Base-by-base conservation (phyloP, 1,284 basidiomycete species). In the Ustilago crameri region DNA sequence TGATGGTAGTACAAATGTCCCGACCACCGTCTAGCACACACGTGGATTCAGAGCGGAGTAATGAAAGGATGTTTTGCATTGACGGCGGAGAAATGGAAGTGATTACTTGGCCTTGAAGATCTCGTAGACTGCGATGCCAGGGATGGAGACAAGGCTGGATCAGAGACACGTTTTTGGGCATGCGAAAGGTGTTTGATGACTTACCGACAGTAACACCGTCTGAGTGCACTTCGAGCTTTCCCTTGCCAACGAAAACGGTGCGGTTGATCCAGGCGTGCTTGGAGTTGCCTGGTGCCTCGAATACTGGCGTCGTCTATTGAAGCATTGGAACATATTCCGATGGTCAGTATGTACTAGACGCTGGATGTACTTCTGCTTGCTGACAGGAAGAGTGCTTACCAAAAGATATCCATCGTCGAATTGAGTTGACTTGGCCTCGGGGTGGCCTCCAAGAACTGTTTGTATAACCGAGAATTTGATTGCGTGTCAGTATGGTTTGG, bases 211-310 rank as follows among this genome's bases (percentile, higher is more conserved):
- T 47, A 15, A 55, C 59, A 27, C 62, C 51, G 9, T 60, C 48
- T 20, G 41, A 23, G 12, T 14, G 22, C 2, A 69, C 24, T 10
- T 69, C 45, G 40, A 69, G 27, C 38, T 62, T 54, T 14, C 70
- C 70, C 24, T 69, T 73, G 24, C 65, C 65, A 18, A 73, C 52
- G 38, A 73, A 69, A 51, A 63, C 26, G 43, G 65, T 69, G 24
- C 52, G 50, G 38, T 73, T 69, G 52, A 73, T 51, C 70, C 70
- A 73, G 32, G 58, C 58, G 32, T 57, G 64, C 23, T 69, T 73
- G 5, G 60, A 61, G 35, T 20, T 45, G 40, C 45, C 54, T n/a
- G 69, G 56, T 0, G 57, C 61, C 42, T 73, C 65, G 12, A 73
- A 52, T 1, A 67, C 56, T 9, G 66, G 60, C 4, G 69, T 58